Evolutionary conservation across 805 yeast genomes (phyloP).

Genomic region (Wickerhamomyces alni): DNA sequence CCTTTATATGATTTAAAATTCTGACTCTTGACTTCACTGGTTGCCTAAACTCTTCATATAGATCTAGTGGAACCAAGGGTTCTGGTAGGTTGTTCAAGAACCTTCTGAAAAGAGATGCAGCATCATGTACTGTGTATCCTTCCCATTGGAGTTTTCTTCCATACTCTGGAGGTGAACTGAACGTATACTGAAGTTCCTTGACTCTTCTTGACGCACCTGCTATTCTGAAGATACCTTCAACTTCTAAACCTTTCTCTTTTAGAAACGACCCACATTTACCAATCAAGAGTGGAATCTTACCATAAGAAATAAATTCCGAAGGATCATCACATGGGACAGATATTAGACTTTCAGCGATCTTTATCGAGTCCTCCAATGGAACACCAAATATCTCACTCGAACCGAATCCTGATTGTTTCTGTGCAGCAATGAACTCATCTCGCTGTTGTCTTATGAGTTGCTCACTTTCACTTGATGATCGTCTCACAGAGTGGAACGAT

Average conservation of each 20-base stretch:
- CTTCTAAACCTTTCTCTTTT: constrained; percentile 68
- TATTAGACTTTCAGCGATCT: constrained; percentile 72
- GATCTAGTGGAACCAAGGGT: constrained; percentile 76
- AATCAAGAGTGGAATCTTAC: constrained; percentile 87
- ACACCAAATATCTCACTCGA: constrained; percentile 66
- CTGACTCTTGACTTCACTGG: constrained; percentile 64
- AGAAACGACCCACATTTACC: constrained; percentile 90
- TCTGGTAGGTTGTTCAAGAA: constrained; percentile 86
- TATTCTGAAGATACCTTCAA: constrained; percentile 89
- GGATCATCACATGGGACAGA: constrained; percentile 51
- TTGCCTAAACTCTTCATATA: constrained; percentile 72
- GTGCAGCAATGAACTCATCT: constrained; percentile 30
- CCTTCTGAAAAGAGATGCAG: constrained; percentile 84
- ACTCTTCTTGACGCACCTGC: constrained; percentile 89
- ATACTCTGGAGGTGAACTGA: constrained; percentile 83
- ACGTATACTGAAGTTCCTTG: constrained; percentile 75
- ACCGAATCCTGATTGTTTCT: constrained; percentile 31
- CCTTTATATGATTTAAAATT: constrained; percentile 59
- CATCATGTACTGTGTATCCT: constrained; percentile 93
- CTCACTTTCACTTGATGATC: constrained; percentile 10
- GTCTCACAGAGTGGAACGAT: constrained; percentile 23
- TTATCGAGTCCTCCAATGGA: constrained; percentile 62
- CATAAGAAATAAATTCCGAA: constrained; percentile 69
- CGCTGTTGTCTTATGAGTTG: constrained; percentile 27
- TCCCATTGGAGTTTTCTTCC: constrained; percentile 87